Evolutionary conservation across 345 rosid genomes (phyloP).

Genomic region (Pistacia integerrima): DNA sequence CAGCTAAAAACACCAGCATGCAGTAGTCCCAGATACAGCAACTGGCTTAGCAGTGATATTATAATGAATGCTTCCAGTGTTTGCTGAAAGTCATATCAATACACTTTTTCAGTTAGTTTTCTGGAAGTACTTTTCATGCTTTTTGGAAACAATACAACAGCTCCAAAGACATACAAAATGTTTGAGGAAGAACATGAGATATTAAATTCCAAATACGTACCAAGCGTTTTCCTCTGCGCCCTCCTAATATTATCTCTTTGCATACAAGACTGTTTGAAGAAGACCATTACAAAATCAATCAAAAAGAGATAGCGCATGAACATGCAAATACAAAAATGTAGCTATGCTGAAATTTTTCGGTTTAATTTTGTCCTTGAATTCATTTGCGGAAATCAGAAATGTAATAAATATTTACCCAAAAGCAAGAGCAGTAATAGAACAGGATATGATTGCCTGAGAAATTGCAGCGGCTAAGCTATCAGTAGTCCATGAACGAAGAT

Average conservation of each 20-base stretch:
- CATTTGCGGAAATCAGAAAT: no score
- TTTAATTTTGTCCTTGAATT: no score
- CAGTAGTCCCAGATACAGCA: conserved; percentile 28
- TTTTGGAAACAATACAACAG: not conserved
- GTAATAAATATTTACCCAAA: conserved; percentile 27
- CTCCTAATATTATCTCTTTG: conserved; percentile 40
- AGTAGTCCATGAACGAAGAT: not conserved
- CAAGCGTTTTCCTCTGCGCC: conserved; percentile 45
- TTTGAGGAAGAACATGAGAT: not conserved
- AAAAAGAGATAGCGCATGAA: not conserved
- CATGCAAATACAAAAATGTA: not conserved
- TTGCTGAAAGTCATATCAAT: conserved; percentile 25
- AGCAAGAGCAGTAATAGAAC: conserved; percentile 36
- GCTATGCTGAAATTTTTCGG: no score
- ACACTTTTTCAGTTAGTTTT: no score
- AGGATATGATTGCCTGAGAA: conserved; percentile 30
- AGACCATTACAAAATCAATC: not conserved
- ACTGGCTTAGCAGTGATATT: conserved; percentile 33
- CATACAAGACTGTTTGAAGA: conserved; percentile 25
- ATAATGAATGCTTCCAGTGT: conserved; percentile 37
- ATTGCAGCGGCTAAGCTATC: conserved; percentile 6
- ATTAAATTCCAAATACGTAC: conserved; percentile 17
- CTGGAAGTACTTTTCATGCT: not conserved
- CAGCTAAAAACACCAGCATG: conserved; percentile 20
- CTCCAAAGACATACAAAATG: not conserved